Base-by-base conservation (phyloP, 2,329 filamentous ascomycete genomes). In the Colletotrichum sp. region DNA sequence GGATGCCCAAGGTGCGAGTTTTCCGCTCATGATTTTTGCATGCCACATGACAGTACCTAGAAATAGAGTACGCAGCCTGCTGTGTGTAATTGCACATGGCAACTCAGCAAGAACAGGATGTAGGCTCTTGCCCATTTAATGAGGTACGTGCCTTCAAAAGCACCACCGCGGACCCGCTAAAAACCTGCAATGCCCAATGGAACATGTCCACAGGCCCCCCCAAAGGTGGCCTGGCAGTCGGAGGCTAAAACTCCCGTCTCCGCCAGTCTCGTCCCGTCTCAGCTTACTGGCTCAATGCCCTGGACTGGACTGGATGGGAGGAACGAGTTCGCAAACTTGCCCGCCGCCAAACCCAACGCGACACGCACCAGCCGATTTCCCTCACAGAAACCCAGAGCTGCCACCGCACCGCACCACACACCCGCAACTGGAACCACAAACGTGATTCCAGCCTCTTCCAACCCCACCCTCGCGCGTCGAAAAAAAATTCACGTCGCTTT, bases 211-310 rank as follows among this genome's bases (percentile, higher is more conserved):
- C 15, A 26, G 30, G 32, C 55, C 16, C 30, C 32, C 62, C 52
- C 30, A 24, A 39, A 39, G 13, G 60, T 72, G 69, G 52, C 62
- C 62, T 75, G 62, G 34, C 52, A 62, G 64, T 52, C 72, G 73
- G 69, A 76, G 73, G 73, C 73, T 76, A 76, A 72, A 76, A 73
- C 73, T 72, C 69, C 73, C 73, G 73, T 64, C 73, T 76, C 73
- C 73, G 69, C 72, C 64, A 66, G 62, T 49, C 72, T 75, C 72
- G 72, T 59, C 69, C 71, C 72, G 69, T 72, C 62, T 69, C 52
- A 69, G 60, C 71, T 63, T 28, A 73, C 65, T 73, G 71, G 68
- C 55, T 15, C 15, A 26, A 36, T 24, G 55, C 55, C 21, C 26
- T 66, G 44, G 44, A 52, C 44, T 49, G 44, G 44, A 49, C 39